Evolutionary conservation across 2,329 filamentous ascomycete species (phyloP).

Genomic region (Stachybotrys elegans): DNA sequence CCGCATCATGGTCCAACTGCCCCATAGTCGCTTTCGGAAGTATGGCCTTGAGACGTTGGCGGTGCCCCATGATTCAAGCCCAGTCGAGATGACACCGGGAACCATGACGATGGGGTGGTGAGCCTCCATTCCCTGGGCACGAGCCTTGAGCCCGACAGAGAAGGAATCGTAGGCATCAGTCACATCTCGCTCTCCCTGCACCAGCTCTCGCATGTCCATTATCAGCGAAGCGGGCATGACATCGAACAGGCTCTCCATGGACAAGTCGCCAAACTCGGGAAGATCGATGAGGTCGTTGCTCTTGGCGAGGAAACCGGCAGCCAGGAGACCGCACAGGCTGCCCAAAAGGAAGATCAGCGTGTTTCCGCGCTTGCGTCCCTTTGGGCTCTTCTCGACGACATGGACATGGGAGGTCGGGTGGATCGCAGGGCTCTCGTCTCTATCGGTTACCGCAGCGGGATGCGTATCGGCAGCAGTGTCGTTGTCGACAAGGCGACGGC

Average conservation of each 20-base stretch:
- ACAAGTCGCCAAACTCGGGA: conserved; percentile 63
- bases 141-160: conserved; percentile 78
- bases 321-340: conserved; percentile 82
- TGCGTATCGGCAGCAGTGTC: conserved; percentile 14
- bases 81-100: conserved; percentile 94
- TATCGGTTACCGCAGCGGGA: conserved; percentile 13
- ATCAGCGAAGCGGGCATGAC: conserved; percentile 82
- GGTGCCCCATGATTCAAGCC: conserved; percentile 94
- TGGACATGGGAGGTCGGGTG: conserved; percentile 30
- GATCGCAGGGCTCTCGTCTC: conserved; percentile 20
- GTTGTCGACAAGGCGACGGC: conserved; percentile 24
- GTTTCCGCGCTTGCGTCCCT: conserved; percentile 66
- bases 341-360: conserved; percentile 83
- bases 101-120: conserved; percentile 94
- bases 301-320: conserved; percentile 84
- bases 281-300: conserved; percentile 86
- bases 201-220: conserved; percentile 78
- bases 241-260: conserved; percentile 81
- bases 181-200: conserved; percentile 77
- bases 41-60: conserved; percentile 79
- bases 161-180: conserved; percentile 92
- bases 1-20: conserved; percentile 98
- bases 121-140: conserved; percentile 72
- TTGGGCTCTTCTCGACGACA: conserved; percentile 38
- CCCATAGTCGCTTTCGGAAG: conserved; percentile 92